Conservation (phyloP, 1,284 basidiomycete genomes). For the Ceratobasidium sp. region DNA sequence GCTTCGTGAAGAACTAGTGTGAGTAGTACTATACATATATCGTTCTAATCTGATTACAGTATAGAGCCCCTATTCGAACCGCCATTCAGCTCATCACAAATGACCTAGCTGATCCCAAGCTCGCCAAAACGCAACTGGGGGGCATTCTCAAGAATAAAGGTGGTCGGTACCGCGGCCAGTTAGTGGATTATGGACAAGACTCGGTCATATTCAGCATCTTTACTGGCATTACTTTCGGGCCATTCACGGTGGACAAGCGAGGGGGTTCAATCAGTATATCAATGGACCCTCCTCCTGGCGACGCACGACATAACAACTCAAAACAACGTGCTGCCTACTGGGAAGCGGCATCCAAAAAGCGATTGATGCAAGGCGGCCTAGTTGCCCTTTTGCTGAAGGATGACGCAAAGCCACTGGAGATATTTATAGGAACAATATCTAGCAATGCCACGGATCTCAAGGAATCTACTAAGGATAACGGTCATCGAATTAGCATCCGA, state of each 20-base stretch:
- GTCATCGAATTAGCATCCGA: constrained; percentile 58
- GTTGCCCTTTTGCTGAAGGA: constrained; percentile 65
- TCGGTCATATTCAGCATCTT: constrained; percentile 70
- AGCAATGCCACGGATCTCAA: constrained; percentile 61
- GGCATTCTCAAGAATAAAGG: constrained; percentile 49
- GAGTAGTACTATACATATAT: constrained; percentile 51
- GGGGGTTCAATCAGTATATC: constrained; percentile 64
- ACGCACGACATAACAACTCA: constrained; percentile 37
- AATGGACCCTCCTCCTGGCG: constrained; percentile 66
- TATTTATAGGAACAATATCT: constrained; percentile 66
- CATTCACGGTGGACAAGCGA: constrained; percentile 61
- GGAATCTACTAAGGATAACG: constrained; percentile 57
- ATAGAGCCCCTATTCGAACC: constrained; percentile 66
- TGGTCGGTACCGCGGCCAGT: constrained; percentile 51
- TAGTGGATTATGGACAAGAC: constrained; percentile 57
- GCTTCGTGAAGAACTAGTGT: constrained; percentile 76
- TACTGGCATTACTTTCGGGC: constrained; percentile 63
- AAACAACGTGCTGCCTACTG: constrained; percentile 62
- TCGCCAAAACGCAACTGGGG: constrained; percentile 47
- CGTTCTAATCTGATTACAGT: neutral
- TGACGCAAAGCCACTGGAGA: constrained; percentile 48
- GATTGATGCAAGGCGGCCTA: constrained; percentile 69
- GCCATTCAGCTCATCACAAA: constrained; percentile 64
- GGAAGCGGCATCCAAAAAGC: constrained; percentile 66
- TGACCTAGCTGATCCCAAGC: constrained; percentile 58